phyloP scores from a whole-genome alignment of 2,329 filamentous ascomycete species.

The Immersiporthe knoxdaviesiana region DNA sequence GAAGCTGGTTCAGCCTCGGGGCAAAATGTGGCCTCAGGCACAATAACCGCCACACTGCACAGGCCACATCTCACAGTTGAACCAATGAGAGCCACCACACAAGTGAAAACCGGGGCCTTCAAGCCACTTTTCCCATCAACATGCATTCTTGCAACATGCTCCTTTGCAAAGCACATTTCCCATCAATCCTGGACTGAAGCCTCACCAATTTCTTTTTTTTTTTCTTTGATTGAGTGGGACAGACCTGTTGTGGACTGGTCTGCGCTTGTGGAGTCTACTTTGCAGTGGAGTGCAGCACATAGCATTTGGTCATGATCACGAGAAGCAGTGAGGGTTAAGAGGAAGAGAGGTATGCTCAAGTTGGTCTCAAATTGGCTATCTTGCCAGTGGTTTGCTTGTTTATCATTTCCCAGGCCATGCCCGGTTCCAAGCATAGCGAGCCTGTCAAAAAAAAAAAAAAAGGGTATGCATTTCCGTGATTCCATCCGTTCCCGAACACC shows the following conservation, averaged over 20 bases:
- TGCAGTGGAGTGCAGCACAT: background rate
- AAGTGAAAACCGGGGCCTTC: background rate
- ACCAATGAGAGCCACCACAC: constrained; percentile 4
- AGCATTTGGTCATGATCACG: background rate
- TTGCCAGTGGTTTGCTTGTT: background rate
- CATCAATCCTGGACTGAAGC: background rate
- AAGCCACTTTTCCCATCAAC: background rate
- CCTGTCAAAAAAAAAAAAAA: constrained; percentile 18
- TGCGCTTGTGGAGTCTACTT: background rate
- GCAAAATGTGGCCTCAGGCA: constrained; percentile 25
- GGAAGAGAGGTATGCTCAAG: background rate
- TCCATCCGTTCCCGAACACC: constrained; percentile 26
- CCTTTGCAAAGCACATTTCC: background rate
- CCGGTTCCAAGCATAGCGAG: constrained; percentile 5
- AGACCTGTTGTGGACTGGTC: too few relatives aligned
- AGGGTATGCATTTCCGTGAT: constrained; percentile 29
- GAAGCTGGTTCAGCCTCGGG: constrained; percentile 22
- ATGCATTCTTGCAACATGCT: too few relatives aligned
- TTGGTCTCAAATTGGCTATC: constrained; percentile 13
- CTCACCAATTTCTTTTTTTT: background rate
- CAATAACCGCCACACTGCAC: background rate
- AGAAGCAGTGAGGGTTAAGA: background rate
- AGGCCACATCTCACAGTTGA: background rate
- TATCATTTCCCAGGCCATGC: constrained; percentile 11
- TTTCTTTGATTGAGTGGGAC: too few relatives aligned